Evolutionary conservation across 768 basidiomycete genomes (phyloP), one percentile per base, ranked within the genome.

Genomic region (Cantharellus cinnabarinus): DNA sequence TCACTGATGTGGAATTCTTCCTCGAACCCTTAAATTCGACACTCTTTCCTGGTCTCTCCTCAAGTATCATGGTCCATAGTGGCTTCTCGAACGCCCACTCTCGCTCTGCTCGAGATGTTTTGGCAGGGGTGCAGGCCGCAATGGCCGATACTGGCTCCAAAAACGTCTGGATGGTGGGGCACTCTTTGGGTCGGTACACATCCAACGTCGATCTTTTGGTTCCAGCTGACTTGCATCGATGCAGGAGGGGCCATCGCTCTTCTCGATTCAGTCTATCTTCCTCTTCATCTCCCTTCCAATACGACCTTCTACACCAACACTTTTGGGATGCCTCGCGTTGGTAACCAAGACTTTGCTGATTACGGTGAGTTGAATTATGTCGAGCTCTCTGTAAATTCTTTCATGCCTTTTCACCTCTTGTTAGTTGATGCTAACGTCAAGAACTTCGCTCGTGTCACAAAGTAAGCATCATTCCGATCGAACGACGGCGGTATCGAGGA

Each of bases 31-130:
- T 81, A 37, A 67, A 78, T 63, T 38, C 72, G 1, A 66, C 67
- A 0, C 72, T 81, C 4, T 82, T 81, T 70, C 81, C 81, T 1
- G 80, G 79, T 0, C 66, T 80, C 10, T 64, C 72, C 39, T 67
- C 66, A 15, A 67, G 59, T 41, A 73, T 79, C 20, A 63, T 66
- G 59, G 78, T 41, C 35, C 56, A 79, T 63, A 69, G 72, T 42
- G 80, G 81, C 3, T 82, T 81, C 41, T 41, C 7, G 10, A 38
- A 5, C 42, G 40, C 37, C 5, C 56, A 57, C 14, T 7, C 34
- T 14, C 7, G 70, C 35, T 62, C 70, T 29, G 70, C 70, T 1
- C 50, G 63, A 2, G 42, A 42, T 3, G 63, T 71, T 34, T 65
- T 71, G 5, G 58, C 66, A 0, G 70, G 70, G 4, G 70, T 71